These are phyloP conservation scores for Mycena maculata DNA, from an alignment of 768 basidiomycete genomes.

Conservation along the genomic window DNA sequence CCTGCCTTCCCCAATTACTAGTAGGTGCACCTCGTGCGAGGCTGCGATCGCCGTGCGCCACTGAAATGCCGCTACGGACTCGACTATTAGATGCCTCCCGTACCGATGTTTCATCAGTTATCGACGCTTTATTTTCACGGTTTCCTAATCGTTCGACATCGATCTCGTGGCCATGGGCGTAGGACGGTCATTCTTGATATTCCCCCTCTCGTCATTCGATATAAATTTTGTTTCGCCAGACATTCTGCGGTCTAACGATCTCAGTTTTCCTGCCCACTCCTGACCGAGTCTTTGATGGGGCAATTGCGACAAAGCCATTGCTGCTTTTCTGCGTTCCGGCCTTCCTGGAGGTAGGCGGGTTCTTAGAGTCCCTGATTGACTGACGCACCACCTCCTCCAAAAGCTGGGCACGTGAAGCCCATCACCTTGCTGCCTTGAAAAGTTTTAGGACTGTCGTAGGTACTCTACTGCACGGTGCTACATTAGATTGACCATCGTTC, in stretches of 20 bases:
- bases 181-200: background rate
- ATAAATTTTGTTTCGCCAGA: slow-evolving; percentile 16
- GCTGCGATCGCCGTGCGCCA: too few species aligned
- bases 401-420: slow-evolving; percentile 38
- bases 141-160: background rate
- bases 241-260: background rate
- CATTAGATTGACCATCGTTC: background rate
- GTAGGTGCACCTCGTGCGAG: too few species aligned
- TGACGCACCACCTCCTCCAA: slow-evolving; percentile 6
- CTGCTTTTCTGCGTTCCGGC: slow-evolving; percentile 41
- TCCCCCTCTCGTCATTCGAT: slow-evolving; percentile 16
- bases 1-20: too few species aligned
- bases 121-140: too few species aligned
- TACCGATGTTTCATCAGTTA: too few species aligned
- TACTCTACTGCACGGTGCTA: background rate
- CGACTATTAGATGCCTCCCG: too few species aligned
- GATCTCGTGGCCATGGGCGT: too few species aligned
- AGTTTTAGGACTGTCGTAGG: slow-evolving; percentile 37
- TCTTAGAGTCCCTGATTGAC: background rate
- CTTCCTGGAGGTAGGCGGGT: slow-evolving; percentile 36
- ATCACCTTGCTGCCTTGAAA: slow-evolving; percentile 32
- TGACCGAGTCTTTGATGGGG: slow-evolving; percentile 37
- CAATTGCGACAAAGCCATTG: slow-evolving; percentile 31
- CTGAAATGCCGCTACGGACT: too few species aligned
- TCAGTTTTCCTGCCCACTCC: slow-evolving; percentile 36